Evolutionary conservation across 306 rosid genomes (phyloP).

Genomic region (Elaeagnus macrophylla): DNA sequence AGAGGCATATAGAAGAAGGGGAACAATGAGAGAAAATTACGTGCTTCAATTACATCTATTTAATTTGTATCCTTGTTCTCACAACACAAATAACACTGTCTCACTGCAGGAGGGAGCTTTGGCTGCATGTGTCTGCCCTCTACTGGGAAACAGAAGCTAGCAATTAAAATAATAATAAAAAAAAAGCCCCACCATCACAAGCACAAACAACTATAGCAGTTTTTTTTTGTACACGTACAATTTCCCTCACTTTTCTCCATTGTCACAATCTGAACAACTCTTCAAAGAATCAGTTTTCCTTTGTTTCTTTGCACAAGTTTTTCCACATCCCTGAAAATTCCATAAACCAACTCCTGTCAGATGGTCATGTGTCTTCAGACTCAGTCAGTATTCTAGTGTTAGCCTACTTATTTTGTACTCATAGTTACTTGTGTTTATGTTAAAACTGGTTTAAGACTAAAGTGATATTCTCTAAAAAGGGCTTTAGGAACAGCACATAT

Average conservation of each 20-base stretch:
- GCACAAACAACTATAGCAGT: constrained; percentile 13
- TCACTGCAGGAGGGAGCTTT: constrained; percentile 25
- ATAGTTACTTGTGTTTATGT: too few species aligned
- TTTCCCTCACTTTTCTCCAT: neutral
- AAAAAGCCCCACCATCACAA: neutral
- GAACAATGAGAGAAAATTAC: constrained; percentile 55
- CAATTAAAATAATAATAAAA: neutral
- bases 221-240: neutral
- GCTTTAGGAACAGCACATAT: too few species aligned
- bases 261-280: constrained; percentile 14
- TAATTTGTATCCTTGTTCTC: constrained; percentile 40
- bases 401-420: neutral
- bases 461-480: too few species aligned
- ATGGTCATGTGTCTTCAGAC: constrained; percentile 33
- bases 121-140: constrained; percentile 4
- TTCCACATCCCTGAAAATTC: constrained; percentile 29
- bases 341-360: constrained; percentile 21
- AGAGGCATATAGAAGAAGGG: constrained; percentile 81
- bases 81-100: constrained; percentile 43
- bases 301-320: constrained; percentile 25
- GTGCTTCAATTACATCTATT: constrained; percentile 57
- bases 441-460: too few species aligned
- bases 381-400: constrained; percentile 53
- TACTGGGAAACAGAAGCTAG: constrained; percentile 3
- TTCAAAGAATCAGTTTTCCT: constrained; percentile 7